Base-by-base conservation (phyloP, 208 protist genomes). In the Trypanosoma rangeli region DNA sequence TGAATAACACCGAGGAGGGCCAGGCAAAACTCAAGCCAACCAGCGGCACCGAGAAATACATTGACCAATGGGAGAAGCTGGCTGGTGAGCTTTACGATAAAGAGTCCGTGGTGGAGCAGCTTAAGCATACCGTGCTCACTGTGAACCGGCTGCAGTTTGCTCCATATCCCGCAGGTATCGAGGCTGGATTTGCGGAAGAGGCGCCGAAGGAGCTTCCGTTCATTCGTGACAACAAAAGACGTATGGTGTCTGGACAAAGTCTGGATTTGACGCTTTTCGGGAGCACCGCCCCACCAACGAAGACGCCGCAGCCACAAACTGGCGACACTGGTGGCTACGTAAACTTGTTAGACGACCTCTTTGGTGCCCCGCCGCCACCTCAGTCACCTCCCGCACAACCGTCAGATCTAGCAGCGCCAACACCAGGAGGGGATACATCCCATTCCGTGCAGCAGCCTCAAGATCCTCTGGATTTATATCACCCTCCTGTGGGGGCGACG, bases 111-210 rank as follows among this genome's bases (percentile, higher is more conserved):
- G 83, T 85, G 26, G 87, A 95, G 72, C 76, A 95, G 72, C 72
- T 91, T 31, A 73, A 80, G 55, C 81, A 84, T 70, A 85, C 69
- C 10, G 44, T 95, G 37, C 76, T 95, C 50, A 70, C 85, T 13
- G 81, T 95, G 28, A 95, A 95, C 67, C 83, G 85, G 29, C 74
- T 95, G 18, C 90, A 95, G 74, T 93, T 87, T 76, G 85, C 86
- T 50, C 90, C 90, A 4, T 95, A 95, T 74, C 86, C 78, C 4
- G 85, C 90, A 5, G 90, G 86, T 35, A 71, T 82, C 31, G 90
- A 95, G 68, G 78, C 79, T 1, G 85, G 83, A 56, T 83, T 86
- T 70, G 78, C 85, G 75, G 82, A 92, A 66, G 80, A 84, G 18
- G 80, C 89, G 44, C 90, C 90, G 5, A 90, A 85, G 65, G 80